phyloP scores from a whole-genome alignment of 2,329 filamentous ascomycete genomes.

The Curvularia sp. region DNA sequence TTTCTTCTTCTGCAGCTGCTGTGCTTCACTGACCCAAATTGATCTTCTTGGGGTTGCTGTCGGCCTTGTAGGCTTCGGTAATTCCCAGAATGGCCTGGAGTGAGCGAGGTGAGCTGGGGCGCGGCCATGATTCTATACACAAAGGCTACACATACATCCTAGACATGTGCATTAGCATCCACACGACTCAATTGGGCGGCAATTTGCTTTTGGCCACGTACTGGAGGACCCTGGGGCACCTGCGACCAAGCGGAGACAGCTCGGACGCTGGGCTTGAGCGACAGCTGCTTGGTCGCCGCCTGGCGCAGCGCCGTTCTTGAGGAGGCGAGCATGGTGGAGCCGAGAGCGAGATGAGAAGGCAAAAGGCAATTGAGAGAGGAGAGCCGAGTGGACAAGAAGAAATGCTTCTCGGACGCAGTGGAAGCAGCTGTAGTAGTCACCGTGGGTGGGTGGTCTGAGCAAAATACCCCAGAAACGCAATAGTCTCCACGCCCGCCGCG shows the following conservation, averaged over 20 bases:
- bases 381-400: slow-evolving; percentile 19
- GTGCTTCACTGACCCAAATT: slow-evolving; percentile 74
- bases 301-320: slow-evolving; percentile 51
- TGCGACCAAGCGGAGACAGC: slow-evolving; percentile 86
- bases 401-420: slow-evolving; percentile 16
- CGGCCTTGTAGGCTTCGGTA: slow-evolving; percentile 99
- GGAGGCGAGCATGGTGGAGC: slow-evolving; percentile 46
- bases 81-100: slow-evolving; percentile 81
- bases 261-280: slow-evolving; percentile 55
- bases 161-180: slow-evolving; percentile 29
- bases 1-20: background rate
- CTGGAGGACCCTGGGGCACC: slow-evolving; percentile 92
- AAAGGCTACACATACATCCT: slow-evolving; percentile 46
- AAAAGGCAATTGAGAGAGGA: slow-evolving; percentile 13
- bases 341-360: slow-evolving; percentile 13
- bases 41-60: slow-evolving; percentile 93
- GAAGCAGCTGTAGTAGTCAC: slow-evolving; percentile 13
- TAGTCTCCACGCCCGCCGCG: slow-evolving; percentile 26
- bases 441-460: slow-evolving; percentile 34
- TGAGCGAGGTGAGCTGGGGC: slow-evolving; percentile 31
- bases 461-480: slow-evolving; percentile 41
- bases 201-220: slow-evolving; percentile 59
- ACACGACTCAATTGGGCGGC: slow-evolving; percentile 18
- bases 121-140: background rate
- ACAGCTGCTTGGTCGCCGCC: slow-evolving; percentile 46